Base-by-base conservation (phyloP, 108 stramenopile genomes). In the Bacterosira constricta region DNA sequence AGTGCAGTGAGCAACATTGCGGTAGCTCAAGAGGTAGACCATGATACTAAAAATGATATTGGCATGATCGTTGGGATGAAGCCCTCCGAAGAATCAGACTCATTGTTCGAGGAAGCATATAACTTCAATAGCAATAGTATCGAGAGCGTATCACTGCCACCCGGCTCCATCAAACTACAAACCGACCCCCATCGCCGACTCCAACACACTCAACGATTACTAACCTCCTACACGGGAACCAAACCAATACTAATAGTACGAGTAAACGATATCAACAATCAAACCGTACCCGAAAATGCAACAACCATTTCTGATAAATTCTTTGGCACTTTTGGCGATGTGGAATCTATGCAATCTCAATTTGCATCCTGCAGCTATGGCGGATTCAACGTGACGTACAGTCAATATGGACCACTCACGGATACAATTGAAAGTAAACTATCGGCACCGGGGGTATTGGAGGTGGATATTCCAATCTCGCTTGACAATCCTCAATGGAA, bases 381-480 rank as follows among this genome's bases (percentile, higher is more conserved):
- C 8, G n/a, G 8, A 3, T 56, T 56, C 32, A 38, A 56, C 36
- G 29, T 36, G 9, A 32, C 7, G 17, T 3, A 17, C 32, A 34
- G n/a, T n/a, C n/a, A n/a, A n/a, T n/a, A n/a, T n/a, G n/a, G n/a
- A n/a, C n/a, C n/a, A n/a, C n/a, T n/a, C n/a, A 56, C 17, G n/a
- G 41, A 12, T 12, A n/a, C 12, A 11, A 42, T 42, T 42, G 4
- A n/a, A 11, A 9, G 41, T 11, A 42, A n/a, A n/a, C 41, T n/a
- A n/a, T 42, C 41, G n/a, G 70, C 70, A 13, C 63, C 64, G 25
- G 70, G 70, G 29, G 64, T 71, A 12, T 20, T 71, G 31, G 70
- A 71, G 15, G 70, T 71, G 5, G 9, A 20, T 4, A 53, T 71
- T 0, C 21, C 32, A 6, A 54, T 71, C 11, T 15, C 31, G n/a